Base-by-base conservation (phyloP, 345 rosid species). In the thale cress (Arabidopsis thaliana) region DNA sequence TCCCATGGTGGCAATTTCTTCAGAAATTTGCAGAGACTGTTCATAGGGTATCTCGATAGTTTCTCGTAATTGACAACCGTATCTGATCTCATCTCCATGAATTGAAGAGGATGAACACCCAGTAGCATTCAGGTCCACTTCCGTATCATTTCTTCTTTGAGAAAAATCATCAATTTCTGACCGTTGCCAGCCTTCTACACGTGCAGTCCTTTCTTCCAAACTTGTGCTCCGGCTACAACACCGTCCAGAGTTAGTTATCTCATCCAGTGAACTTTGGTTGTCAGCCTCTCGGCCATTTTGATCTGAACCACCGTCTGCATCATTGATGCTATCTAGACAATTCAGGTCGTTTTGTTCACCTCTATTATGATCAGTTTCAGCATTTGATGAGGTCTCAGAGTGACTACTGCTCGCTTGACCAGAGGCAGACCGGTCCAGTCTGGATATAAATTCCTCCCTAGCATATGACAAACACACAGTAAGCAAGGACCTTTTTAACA, bases 391-490 rank as follows among this genome's bases (percentile, higher is more conserved):
- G 74, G 89, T 80, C 65, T 87, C 92, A 5, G 86, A 87, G 61
- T 71, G 80, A 81, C 77, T 79, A 78, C 85, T 84, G 88, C 89
- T 82, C 30, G 64, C 82, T 73, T 84, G 86, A 62, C 83, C 78
- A 71, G 82, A 78, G 74, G 68, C 82, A 78, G 89, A 85, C 48
- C 69, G 82, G 69, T 89, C 97, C 76, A 83, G 77, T 85, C 87
- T 90, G 78, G 91, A 88, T 81, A 89, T 76, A 83, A 91, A 85
- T 67, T 86, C 97, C 73, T 86, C 97, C 94, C 98, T 94, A 84
- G 46, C 60, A 73, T 30, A 16, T 16, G 40, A 38, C 1, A 61
- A 12, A 63, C 25, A 77, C 37, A 70, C 14, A 62, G 56, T 69
- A 63, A 55, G 38, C 14, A 69, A 13, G 37, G 33, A 69, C 20